Evolutionary conservation across 2,329 filamentous ascomycete species (phyloP).

Genomic region (Aspergillus viridinutans): DNA sequence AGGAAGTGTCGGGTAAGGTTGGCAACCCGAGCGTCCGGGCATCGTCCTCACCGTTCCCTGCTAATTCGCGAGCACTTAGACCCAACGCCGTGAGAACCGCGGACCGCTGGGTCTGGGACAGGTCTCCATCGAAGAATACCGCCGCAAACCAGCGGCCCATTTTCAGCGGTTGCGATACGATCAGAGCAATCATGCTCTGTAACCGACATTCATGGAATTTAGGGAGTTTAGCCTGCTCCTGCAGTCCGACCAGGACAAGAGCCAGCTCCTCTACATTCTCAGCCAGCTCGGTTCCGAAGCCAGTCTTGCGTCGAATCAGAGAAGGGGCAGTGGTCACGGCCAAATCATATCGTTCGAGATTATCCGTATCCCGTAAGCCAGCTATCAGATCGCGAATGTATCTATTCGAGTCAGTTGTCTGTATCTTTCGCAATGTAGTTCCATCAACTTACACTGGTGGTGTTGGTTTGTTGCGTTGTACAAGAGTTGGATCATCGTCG

Average conservation of each 20-base stretch:
- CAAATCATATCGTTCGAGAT: constrained; percentile 77
- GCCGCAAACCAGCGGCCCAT: constrained; percentile 82
- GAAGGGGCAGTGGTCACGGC: constrained; percentile 71
- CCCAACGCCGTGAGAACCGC: constrained; percentile 78
- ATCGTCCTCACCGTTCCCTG: constrained; percentile 63
- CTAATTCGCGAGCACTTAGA: constrained; percentile 76
- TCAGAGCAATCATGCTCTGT: constrained; percentile 75
- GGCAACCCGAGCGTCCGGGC: constrained; percentile 34
- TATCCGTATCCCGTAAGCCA: constrained; percentile 75
- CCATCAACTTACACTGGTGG: constrained; percentile 62
- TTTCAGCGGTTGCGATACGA: constrained; percentile 68
- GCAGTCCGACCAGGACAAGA: constrained; percentile 68
- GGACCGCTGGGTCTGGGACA: constrained; percentile 79
- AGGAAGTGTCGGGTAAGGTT: constrained; percentile 45
- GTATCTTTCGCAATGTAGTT: background rate
- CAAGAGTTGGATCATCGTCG: constrained; percentile 84
- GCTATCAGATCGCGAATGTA: constrained; percentile 82
- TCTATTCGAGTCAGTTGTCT: constrained; percentile 22
- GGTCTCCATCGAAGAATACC: constrained; percentile 87
- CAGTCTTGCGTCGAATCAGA: constrained; percentile 82
- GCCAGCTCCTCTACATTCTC: constrained; percentile 81
- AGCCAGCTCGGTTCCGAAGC: constrained; percentile 80
- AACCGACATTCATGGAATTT: constrained; percentile 71
- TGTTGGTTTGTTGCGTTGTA: constrained; percentile 76
- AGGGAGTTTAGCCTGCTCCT: constrained; percentile 79